Evolutionary conservation across 257 asterid genomes (phyloP).

Genomic region (Coffea canephora): DNA sequence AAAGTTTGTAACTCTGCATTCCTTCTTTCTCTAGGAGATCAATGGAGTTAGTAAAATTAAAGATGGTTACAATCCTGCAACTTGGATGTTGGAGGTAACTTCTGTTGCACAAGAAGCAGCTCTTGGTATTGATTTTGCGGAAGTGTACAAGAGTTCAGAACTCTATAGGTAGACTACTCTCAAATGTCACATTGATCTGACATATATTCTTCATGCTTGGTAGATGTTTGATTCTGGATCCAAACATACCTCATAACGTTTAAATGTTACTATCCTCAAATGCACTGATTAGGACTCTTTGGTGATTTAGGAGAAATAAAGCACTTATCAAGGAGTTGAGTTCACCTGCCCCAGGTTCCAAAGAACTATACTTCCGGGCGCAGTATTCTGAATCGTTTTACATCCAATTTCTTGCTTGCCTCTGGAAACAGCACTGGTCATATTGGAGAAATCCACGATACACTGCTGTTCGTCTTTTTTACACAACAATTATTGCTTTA

Average conservation of each 20-base stretch:
- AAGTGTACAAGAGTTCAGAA: slow-evolving; percentile 58
- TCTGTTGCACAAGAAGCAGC: slow-evolving; percentile 61
- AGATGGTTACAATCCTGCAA: slow-evolving; percentile 82
- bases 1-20: no score
- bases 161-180: slow-evolving; percentile 39
- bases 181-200: not conserved
- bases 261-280: no score
- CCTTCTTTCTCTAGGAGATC: slow-evolving; percentile 28
- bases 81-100: slow-evolving; percentile 92
- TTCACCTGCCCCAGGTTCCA: slow-evolving; percentile 50
- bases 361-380: slow-evolving; percentile 50
- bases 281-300: not conserved
- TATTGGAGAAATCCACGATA: slow-evolving; percentile 82
- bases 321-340: slow-evolving; percentile 58
- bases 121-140: slow-evolving; percentile 50
- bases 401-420: slow-evolving; percentile 72
- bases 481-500: slow-evolving; percentile 59
- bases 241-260: no score
- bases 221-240: no score
- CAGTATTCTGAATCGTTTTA: slow-evolving; percentile 59
- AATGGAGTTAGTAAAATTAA: slow-evolving; percentile 48
- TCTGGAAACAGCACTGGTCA: slow-evolving; percentile 81
- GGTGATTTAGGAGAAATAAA: slow-evolving; percentile 61
- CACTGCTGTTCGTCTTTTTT: slow-evolving; percentile 69
- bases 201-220: no score